These are phyloP conservation scores for Kuraishia hungarica DNA, from an alignment of 805 yeast genomes.

Conservation along the genomic window DNA sequence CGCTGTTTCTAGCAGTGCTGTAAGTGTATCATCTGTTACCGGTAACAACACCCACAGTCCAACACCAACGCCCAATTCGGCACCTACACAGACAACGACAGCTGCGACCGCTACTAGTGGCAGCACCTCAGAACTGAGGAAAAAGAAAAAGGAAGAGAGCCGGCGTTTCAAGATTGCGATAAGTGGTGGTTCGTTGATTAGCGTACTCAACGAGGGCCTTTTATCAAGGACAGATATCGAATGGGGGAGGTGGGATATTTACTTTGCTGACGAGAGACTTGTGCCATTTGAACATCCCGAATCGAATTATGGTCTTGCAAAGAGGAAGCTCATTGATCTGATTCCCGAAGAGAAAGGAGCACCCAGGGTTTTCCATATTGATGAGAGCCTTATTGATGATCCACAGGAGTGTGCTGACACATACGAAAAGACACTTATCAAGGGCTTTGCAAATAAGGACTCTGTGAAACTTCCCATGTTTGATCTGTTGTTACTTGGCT, in stretches of 20 bases:
- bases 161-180: slow-evolving; percentile 83
- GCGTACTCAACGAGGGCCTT: slow-evolving; percentile 81
- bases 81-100: neutral
- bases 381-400: slow-evolving; percentile 63
- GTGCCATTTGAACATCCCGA: slow-evolving; percentile 80
- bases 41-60: neutral
- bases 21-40: slow-evolving; percentile 2
- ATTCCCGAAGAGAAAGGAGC: slow-evolving; percentile 39
- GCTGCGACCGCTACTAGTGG: neutral
- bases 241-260: slow-evolving; percentile 94
- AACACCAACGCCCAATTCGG: neutral
- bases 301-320: slow-evolving; percentile 86
- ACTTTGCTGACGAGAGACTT: slow-evolving; percentile 92
- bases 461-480: slow-evolving; percentile 93
- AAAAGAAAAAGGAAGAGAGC: slow-evolving; percentile 46
- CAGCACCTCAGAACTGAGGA: slow-evolving; percentile 11
- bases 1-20: neutral
- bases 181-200: slow-evolving; percentile 87
- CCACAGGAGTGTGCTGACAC: slow-evolving; percentile 92
- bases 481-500: slow-evolving; percentile 83
- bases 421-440: slow-evolving; percentile 79
- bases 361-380: slow-evolving; percentile 79
- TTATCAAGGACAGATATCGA: slow-evolving; percentile 59
- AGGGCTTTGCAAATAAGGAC: slow-evolving; percentile 92
- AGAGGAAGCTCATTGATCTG: slow-evolving; percentile 69